phyloP scores from a whole-genome alignment of 2,329 filamentous ascomycete genomes.

The Neonectria sp. region DNA sequence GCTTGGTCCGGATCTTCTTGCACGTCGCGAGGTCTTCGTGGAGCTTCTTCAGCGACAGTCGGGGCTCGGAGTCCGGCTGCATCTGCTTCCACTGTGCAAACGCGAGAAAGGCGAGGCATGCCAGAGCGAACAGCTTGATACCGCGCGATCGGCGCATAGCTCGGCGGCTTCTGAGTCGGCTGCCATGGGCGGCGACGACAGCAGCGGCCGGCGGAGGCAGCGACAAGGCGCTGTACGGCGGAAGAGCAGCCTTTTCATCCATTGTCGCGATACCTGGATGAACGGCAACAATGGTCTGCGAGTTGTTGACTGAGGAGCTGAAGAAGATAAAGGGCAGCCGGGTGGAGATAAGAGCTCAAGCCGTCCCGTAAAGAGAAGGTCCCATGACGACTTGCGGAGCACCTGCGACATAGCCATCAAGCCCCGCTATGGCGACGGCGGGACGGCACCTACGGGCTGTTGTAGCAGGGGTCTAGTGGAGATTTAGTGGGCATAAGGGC shows the following conservation, averaged over 20 bases:
- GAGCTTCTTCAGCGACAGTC: conserved; percentile 68
- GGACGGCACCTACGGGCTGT: background rate
- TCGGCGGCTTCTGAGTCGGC: conserved; percentile 42
- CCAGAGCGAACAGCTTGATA: conserved; percentile 60
- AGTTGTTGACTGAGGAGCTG: conserved; percentile 4
- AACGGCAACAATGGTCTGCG: conserved; percentile 13
- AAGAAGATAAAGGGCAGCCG: conserved; percentile 14
- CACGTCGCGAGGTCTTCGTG: conserved; percentile 70
- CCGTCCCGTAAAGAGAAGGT: conserved; percentile 26
- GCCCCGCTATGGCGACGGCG: conserved; percentile 39
- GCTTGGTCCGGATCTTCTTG: conserved; percentile 67
- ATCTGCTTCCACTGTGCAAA: conserved; percentile 65
- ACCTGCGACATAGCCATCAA: conserved; percentile 33
- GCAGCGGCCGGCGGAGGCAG: conserved; percentile 41
- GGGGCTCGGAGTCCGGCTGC: conserved; percentile 45
- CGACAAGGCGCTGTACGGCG: conserved; percentile 59
- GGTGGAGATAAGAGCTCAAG: conserved; percentile 37
- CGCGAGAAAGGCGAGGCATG: conserved; percentile 66
- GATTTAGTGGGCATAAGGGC: background rate
- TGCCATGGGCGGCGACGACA: conserved; percentile 22
- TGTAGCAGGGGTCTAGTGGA: conserved; percentile 21
- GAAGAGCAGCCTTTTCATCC: conserved; percentile 61
- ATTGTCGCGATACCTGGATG: conserved; percentile 34
- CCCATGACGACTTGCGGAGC: conserved; percentile 10
- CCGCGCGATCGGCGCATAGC: conserved; percentile 60